phyloP scores from a whole-genome alignment of 1,284 basidiomycete species.

The Termitomyces sp. region DNA sequence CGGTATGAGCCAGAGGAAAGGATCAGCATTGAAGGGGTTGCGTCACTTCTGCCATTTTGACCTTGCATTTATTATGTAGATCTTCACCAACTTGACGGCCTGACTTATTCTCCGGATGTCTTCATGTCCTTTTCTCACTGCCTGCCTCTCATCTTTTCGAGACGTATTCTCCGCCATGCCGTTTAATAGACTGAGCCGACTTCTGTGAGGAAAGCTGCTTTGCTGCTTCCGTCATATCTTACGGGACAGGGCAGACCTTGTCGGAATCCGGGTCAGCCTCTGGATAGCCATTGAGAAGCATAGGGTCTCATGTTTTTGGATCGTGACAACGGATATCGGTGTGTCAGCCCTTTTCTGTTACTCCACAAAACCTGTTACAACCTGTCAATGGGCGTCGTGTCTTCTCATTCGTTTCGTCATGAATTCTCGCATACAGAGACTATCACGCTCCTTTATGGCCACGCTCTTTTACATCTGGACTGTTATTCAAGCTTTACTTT shows the following conservation, averaged over 20 bases:
- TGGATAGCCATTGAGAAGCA: constrained; percentile 1
- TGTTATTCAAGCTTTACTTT: constrained; percentile 15
- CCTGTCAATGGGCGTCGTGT: background rate
- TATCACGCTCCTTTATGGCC: constrained; percentile 17
- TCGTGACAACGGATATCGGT: background rate
- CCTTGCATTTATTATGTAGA: background rate
- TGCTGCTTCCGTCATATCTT: background rate
- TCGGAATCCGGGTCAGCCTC: constrained; percentile 4
- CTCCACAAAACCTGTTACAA: constrained; percentile 1
- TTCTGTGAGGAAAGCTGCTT: background rate
- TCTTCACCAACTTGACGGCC: background rate
- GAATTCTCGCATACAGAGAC: constrained; percentile 11
- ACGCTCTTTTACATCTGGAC: constrained; percentile 21
- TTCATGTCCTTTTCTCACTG: background rate
- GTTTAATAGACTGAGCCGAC: background rate
- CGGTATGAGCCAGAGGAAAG: constrained; percentile 8
- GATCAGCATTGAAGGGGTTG: constrained; percentile 5
- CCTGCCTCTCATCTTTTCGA: background rate
- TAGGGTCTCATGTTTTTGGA: background rate
- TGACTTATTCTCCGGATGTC: background rate
- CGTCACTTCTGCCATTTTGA: constrained; percentile 5
- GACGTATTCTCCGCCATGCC: background rate
- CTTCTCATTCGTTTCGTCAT: constrained; percentile 7
- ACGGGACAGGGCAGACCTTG: background rate
- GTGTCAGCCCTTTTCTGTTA: constrained; percentile 7